Evolutionary conservation across 345 rosid species (phyloP).

Genomic region (Rhodamnia argentea): DNA sequence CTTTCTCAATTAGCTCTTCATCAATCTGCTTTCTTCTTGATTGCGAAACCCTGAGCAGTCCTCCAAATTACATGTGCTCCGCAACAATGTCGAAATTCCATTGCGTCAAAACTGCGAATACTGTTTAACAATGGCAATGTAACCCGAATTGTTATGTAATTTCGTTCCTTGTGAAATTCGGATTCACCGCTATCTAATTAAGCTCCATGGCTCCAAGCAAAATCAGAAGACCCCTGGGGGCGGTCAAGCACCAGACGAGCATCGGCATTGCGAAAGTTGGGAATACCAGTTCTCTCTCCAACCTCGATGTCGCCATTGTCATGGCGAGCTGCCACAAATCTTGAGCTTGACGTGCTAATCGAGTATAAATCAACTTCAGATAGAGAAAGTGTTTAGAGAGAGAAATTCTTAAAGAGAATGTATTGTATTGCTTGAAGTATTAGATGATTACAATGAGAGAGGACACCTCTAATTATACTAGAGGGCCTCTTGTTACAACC

Average conservation of each 20-base stretch:
- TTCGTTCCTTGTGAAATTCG: not conserved
- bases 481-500: no score
- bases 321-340: slow-evolving; percentile 96
- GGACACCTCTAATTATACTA: no score
- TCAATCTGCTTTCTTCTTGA: not conserved
- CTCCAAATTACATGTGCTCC: not conserved
- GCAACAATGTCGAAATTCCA: not conserved
- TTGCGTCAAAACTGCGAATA: not conserved
- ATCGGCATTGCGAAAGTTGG: slow-evolving; percentile 40
- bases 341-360: slow-evolving; percentile 64
- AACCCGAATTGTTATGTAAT: no score
- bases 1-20: not conserved
- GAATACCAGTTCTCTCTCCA: slow-evolving; percentile 66
- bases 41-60: not conserved
- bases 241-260: slow-evolving; percentile 42
- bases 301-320: slow-evolving; percentile 86
- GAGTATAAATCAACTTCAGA: no score
- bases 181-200: not conserved
- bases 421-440: no score
- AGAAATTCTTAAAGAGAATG: no score
- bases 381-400: no score
- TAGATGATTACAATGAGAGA: no score
- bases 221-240: slow-evolving; percentile 36
- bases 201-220: slow-evolving; percentile 34
- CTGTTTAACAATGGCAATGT: not conserved